A percentile compares a stretch with the other conserved stretches of the same genome.
phyloP scores from a whole-genome alignment of 2,329 filamentous ascomycete genomes.

The Phaeophleospora eucalypticola region DNA sequence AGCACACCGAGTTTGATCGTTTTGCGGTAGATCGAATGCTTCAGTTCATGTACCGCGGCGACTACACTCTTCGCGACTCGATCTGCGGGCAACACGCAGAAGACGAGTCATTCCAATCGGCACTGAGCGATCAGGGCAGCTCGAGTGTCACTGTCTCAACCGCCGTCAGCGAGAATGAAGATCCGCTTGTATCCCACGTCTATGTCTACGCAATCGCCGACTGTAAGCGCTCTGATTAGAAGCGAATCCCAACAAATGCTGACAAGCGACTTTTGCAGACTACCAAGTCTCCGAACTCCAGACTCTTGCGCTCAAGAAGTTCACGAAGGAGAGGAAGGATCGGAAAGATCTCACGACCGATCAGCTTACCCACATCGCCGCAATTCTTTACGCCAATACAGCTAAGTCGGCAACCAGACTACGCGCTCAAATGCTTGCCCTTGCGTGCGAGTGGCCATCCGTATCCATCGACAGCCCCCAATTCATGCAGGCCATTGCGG shows the following conservation, averaged over 20 bases:
- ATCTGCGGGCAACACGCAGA: background rate
- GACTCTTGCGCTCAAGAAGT: background rate
- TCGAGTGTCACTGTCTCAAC: background rate
- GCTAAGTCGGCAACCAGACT: background rate
- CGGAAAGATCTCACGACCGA: background rate
- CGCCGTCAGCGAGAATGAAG: background rate
- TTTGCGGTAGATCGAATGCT: slow-evolving; percentile 9
- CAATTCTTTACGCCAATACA: background rate
- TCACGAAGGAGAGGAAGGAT: background rate
- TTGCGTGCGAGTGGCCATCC: background rate
- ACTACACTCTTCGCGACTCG: background rate
- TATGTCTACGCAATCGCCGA: background rate
- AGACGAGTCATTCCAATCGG: background rate
- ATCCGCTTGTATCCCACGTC: background rate
- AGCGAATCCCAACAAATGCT: background rate
- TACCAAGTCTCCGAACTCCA: background rate
- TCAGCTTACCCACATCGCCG: background rate
- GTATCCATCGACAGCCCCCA: background rate
- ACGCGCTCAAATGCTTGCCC: background rate
- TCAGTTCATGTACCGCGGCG: slow-evolving; percentile 5
- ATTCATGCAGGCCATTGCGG: background rate
- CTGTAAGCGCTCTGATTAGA: background rate
- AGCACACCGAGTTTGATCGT: slow-evolving; percentile 7
- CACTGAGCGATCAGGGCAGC: background rate
- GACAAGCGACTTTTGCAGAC: background rate